phyloP scores from a whole-genome alignment of 495 filamentous ascomycete species.

The Lichenothelia convexa region DNA sequence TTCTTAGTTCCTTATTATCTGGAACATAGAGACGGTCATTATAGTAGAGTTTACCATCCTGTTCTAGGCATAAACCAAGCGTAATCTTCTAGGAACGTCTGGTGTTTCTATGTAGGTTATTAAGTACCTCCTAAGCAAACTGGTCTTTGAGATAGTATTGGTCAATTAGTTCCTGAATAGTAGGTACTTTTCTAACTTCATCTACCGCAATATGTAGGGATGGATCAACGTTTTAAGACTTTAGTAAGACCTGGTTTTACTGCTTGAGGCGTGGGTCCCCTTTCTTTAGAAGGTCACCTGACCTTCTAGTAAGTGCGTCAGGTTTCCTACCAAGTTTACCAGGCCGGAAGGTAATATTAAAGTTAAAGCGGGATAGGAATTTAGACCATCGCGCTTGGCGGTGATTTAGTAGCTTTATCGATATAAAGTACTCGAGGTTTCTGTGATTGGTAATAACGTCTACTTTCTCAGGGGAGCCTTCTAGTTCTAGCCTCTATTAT shows the following conservation, averaged over 20 bases:
- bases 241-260: neutral
- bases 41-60: neutral
- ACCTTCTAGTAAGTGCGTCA: neutral
- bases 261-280: neutral
- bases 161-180: neutral
- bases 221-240: neutral
- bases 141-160: no score
- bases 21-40: neutral
- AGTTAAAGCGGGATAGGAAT: conserved; percentile 5
- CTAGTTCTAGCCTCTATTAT: conserved; percentile 1
- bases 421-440: conserved; percentile 6
- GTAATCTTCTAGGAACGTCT: neutral
- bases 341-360: neutral
- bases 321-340: neutral
- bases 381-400: neutral
- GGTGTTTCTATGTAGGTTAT: neutral
- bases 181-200: neutral
- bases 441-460: conserved; percentile 7
- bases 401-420: conserved; percentile 1
- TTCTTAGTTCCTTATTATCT: neutral
- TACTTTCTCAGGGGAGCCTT: neutral
- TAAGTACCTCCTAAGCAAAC: neutral
- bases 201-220: neutral
- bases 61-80: neutral
- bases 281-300: neutral